phyloP scores from a whole-genome alignment of 805 yeast species.

The Pichia sporocuriosa region DNA sequence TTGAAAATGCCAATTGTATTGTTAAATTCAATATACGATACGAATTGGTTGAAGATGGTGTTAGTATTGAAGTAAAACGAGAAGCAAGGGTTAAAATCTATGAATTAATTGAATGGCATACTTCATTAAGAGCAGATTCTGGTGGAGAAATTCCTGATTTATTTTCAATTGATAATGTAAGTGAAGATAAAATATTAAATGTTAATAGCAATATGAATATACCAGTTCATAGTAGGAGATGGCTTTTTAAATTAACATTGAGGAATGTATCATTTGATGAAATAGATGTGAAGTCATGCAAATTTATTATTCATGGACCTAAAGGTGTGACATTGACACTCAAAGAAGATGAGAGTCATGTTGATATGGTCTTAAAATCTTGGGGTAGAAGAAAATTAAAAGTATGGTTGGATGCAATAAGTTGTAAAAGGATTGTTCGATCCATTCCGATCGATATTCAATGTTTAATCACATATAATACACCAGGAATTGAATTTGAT shows the following conservation, averaged over 20 bases:
- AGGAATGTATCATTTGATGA: conserved; percentile 29
- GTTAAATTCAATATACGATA: conserved; percentile 15
- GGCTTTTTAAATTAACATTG: conserved; percentile 8
- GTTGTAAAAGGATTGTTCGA: conserved; percentile 7
- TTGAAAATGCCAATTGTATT: conserved; percentile 13
- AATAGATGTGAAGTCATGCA: not conserved
- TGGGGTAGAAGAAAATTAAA: not conserved
- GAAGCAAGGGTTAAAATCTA: conserved; percentile 5
- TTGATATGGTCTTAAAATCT: not conserved
- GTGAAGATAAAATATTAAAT: not conserved
- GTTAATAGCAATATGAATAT: not conserved
- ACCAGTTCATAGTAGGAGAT: conserved; percentile 22
- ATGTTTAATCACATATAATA: conserved; percentile 16
- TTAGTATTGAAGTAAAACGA: not conserved
- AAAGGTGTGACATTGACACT: conserved; percentile 1
- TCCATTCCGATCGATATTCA: conserved; percentile 20
- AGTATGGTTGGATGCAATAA: conserved; percentile 2
- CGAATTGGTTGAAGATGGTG: conserved; percentile 4
- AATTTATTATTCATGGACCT: conserved; percentile 3
- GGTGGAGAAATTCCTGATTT: conserved; percentile 6
- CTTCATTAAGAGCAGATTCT: conserved; percentile 4
- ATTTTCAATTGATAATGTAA: conserved; percentile 1
- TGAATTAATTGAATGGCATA: conserved; percentile 11
- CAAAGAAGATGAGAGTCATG: conserved; percentile 8
- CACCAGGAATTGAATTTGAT: conserved; percentile 4